Percentiles rank a stretch among this genome's conserved stretches.
phyloP scores from a whole-genome alignment of 2,329 filamentous ascomycete genomes.

The Ophiostoma himal-ulmi region DNA sequence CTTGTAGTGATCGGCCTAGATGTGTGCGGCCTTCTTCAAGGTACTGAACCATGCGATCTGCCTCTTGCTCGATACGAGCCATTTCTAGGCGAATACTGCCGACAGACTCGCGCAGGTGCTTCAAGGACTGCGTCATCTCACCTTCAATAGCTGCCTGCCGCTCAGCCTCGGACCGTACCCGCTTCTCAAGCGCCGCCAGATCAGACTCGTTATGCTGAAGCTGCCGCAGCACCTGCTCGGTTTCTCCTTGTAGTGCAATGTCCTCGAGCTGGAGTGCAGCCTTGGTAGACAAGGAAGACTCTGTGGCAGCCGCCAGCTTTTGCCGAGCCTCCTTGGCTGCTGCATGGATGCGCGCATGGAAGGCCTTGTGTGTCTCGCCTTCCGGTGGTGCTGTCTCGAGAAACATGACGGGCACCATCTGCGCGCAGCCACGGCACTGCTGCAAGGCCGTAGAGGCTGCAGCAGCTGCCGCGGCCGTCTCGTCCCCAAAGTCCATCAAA shows the following conservation, averaged over 20 bases:
- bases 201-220: constrained; percentile 46
- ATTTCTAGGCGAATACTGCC: constrained; percentile 25
- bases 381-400: constrained; percentile 16
- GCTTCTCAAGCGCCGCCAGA: constrained; percentile 60
- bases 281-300: neutral
- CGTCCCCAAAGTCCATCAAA: neutral
- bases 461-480: neutral
- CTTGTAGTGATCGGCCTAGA: constrained; percentile 25
- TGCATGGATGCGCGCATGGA: constrained; percentile 24
- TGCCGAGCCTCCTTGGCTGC: constrained; percentile 14
- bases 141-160: constrained; percentile 23
- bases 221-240: constrained; percentile 45
- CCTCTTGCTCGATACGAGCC: constrained; percentile 25
- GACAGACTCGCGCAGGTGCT: constrained; percentile 25
- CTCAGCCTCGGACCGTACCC: constrained; percentile 42
- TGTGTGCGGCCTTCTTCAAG: constrained; percentile 20
- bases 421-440: constrained; percentile 21
- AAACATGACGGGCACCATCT: constrained; percentile 23
- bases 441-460: constrained; percentile 3
- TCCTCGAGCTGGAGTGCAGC: neutral
- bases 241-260: constrained; percentile 18
- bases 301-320: constrained; percentile 14
- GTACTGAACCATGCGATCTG: constrained; percentile 24
- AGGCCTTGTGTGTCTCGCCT: constrained; percentile 23
- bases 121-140: constrained; percentile 23